A percentile compares a stretch with the other conserved stretches of the same genome.
Evolutionary conservation across 345 rosid species (phyloP).

Genomic region (Aquilaria yunnanensis): DNA sequence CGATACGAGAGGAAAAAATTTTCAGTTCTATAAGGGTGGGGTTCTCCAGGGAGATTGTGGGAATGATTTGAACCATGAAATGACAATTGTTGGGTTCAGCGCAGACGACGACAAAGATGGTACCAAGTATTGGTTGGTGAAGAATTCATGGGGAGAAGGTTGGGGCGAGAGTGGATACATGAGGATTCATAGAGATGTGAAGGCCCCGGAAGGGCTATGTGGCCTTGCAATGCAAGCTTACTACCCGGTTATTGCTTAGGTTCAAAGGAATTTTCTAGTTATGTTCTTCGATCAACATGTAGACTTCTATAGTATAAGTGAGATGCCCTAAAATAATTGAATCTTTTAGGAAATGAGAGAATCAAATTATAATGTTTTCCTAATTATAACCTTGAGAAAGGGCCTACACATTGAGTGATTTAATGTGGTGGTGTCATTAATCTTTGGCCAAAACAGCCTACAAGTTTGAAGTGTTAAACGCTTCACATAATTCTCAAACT

Average conservation of each 20-base stretch:
- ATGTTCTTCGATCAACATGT: too few relatives aligned
- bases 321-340: too few relatives aligned
- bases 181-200: constrained; percentile 34
- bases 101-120: neutral
- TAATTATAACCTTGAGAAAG: too few relatives aligned
- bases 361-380: too few relatives aligned
- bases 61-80: constrained; percentile 36
- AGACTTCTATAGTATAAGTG: too few relatives aligned
- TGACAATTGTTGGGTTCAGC: constrained; percentile 50
- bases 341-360: too few relatives aligned
- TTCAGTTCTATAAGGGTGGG: constrained; percentile 43
- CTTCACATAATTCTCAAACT: too few relatives aligned
- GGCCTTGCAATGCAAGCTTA: constrained; percentile 59
- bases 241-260: constrained; percentile 34
- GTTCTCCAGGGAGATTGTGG: constrained; percentile 41
- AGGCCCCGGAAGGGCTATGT: constrained; percentile 33
- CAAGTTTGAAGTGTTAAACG: too few relatives aligned
- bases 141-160: constrained; percentile 55
- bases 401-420: too few relatives aligned
- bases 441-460: too few relatives aligned
- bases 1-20: constrained; percentile 32
- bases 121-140: constrained; percentile 49
- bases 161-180: constrained; percentile 71
- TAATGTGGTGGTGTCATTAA: too few relatives aligned
- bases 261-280: too few relatives aligned